These are phyloP conservation scores for Capsicum rhomboideum DNA, from an alignment of 257 asterid genomes.

Conservation along the genomic window DNA sequence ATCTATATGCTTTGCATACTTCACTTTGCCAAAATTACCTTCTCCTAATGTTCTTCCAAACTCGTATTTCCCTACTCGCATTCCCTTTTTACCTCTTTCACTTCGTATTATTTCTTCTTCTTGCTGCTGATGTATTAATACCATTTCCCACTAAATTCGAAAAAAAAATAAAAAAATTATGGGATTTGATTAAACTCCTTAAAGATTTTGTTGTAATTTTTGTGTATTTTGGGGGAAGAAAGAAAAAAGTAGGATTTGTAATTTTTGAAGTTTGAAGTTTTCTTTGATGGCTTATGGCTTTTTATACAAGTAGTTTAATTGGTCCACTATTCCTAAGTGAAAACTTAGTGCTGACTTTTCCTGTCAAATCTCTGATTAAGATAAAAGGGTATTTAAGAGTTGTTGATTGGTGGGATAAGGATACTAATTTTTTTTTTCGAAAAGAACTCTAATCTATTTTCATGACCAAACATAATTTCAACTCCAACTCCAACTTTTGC, in stretches of 20 bases:
- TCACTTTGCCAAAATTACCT: slow-evolving; percentile 98
- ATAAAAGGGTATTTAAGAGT: fast-evolving
- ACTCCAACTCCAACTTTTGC: too few relatives aligned
- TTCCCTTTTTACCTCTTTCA: slow-evolving; percentile 25
- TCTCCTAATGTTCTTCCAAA: slow-evolving; percentile 80
- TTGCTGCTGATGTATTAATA: slow-evolving; percentile 22
- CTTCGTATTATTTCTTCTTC: not conserved
- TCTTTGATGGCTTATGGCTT: not conserved
- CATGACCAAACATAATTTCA: too few relatives aligned
- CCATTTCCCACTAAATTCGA: slow-evolving; percentile 17
- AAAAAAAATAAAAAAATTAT: not conserved
- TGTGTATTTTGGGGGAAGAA: not conserved
- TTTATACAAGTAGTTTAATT: not conserved
- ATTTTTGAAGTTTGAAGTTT: not conserved
- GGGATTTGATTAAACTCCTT: too few relatives aligned
- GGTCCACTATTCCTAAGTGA: not conserved
- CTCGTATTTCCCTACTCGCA: slow-evolving; percentile 76
- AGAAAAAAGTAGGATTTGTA: not conserved
- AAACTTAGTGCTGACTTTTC: not conserved
- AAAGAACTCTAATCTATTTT: too few relatives aligned
- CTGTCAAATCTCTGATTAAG: fast-evolving
- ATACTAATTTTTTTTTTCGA: too few relatives aligned
- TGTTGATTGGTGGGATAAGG: too few relatives aligned
- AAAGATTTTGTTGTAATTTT: too few relatives aligned
- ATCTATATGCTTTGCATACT: slow-evolving; percentile 54